A percentile compares a stretch with the other conserved stretches of the same genome.
These are phyloP conservation scores for Colletotrichum orchidophilum DNA, from an alignment of 2,329 filamentous ascomycete species.

Conservation along the genomic window DNA sequence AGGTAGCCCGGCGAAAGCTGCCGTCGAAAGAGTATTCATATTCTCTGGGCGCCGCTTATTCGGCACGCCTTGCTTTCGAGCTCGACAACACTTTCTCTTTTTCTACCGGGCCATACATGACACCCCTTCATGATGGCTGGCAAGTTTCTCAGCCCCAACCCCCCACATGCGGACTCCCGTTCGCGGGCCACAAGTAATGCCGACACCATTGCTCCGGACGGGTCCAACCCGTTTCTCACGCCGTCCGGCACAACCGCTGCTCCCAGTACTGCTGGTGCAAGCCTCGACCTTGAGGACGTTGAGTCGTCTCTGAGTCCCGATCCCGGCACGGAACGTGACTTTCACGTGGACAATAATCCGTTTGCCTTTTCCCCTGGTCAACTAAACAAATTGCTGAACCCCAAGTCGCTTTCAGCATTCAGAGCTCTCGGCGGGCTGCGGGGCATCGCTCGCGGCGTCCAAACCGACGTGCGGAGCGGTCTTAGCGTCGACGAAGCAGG, in stretches of 20 bases:
- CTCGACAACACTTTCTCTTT: conserved; percentile 27
- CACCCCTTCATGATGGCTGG: conserved; percentile 17
- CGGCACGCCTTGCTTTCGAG: conserved; percentile 28
- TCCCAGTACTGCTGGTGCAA: conserved; percentile 21
- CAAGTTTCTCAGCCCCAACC: conserved; percentile 25
- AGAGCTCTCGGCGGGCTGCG: conserved; percentile 74
- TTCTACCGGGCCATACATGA: conserved; percentile 5
- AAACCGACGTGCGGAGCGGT: conserved; percentile 70
- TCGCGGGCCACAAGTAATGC: conserved; percentile 30
- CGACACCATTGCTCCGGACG: conserved; percentile 27
- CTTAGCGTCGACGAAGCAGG: conserved; percentile 73
- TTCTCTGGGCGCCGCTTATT: conserved; percentile 21
- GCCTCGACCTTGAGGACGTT: conserved; percentile 35
- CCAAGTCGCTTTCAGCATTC: conserved; percentile 78
- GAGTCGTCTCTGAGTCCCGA: conserved; percentile 72
- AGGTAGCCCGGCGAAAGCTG: conserved; percentile 19
- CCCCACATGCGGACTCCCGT: conserved; percentile 17
- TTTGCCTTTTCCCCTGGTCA: conserved; percentile 81
- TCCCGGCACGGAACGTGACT: conserved; percentile 75
- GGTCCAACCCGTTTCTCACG: conserved; percentile 37
- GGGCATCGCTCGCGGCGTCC: conserved; percentile 75
- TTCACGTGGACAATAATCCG: conserved; percentile 74
- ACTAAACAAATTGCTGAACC: conserved; percentile 77
- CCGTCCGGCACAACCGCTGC: conserved; percentile 29
- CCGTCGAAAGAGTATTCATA: conserved; percentile 22